phyloP scores from a whole-genome alignment of 805 yeast species.

The Cyberlindnera samutprakarnensis region DNA sequence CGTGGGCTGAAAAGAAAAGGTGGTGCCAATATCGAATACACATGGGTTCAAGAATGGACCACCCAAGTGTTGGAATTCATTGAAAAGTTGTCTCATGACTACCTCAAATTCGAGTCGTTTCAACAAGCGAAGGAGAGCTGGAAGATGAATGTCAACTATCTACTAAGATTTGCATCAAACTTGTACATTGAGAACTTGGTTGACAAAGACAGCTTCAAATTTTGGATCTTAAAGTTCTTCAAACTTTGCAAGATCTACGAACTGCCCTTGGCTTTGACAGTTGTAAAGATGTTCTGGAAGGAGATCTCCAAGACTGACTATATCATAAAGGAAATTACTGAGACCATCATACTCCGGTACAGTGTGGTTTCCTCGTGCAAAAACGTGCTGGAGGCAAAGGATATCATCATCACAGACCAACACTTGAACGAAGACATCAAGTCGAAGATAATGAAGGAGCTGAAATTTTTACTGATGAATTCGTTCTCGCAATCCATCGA shows the following conservation, averaged over 20 bases:
- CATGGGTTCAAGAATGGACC: constrained; percentile 87
- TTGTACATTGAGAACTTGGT: constrained; percentile 63
- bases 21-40: constrained; percentile 35
- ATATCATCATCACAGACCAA: constrained; percentile 27
- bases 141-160: constrained; percentile 50
- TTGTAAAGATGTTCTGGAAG: constrained; percentile 65
- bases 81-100: constrained; percentile 26
- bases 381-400: constrained; percentile 28
- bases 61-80: constrained; percentile 63
- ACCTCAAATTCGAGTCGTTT: constrained; percentile 26
- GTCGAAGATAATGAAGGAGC: constrained; percentile 18
- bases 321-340: constrained; percentile 58
- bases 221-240: constrained; percentile 54
- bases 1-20: constrained; percentile 49
- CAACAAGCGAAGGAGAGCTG: constrained; percentile 33
- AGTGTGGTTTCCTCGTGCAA: constrained; percentile 27
- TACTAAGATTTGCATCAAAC: constrained; percentile 51
- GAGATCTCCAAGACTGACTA: constrained; percentile 50
- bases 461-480: constrained; percentile 22
- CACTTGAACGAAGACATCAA: constrained; percentile 27
- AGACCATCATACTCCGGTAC: constrained; percentile 44
- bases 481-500: constrained; percentile 34
- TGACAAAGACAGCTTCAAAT: constrained; percentile 52
- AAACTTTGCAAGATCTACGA: constrained; percentile 31
- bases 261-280: constrained; percentile 41